Conservation (phyloP, 768 basidiomycete species). For the Macrocybe gigantea region DNA sequence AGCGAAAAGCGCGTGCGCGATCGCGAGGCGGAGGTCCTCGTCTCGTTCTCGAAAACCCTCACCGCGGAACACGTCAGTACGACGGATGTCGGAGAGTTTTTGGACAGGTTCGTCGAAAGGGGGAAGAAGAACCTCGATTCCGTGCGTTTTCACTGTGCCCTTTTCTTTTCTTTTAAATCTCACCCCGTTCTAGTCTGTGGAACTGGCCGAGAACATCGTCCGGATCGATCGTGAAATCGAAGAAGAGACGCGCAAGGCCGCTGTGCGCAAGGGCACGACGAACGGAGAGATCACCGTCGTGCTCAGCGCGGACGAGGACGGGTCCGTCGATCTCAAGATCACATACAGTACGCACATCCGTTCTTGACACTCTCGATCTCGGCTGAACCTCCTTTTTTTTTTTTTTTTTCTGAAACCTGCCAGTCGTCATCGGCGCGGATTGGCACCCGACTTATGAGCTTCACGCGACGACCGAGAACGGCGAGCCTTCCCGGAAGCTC, state of each 20-base stretch:
- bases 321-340: constrained; percentile 36
- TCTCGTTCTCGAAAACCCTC: constrained; percentile 38
- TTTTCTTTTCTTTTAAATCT: neutral
- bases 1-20: constrained; percentile 32
- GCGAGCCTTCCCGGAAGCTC: constrained; percentile 37
- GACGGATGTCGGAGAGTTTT: constrained; percentile 30
- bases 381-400: neutral
- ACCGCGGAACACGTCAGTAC: constrained; percentile 35
- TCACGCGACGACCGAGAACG: constrained; percentile 41
- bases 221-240: constrained; percentile 33
- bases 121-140: constrained; percentile 27
- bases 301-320: constrained; percentile 31
- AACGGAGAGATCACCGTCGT: constrained; percentile 35
- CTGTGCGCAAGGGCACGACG: constrained; percentile 27
- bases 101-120: constrained; percentile 34
- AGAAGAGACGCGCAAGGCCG: constrained; percentile 22
- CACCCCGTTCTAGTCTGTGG: constrained; percentile 17
- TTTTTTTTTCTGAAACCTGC: neutral
- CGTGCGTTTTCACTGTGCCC: constrained; percentile 11
- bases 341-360: constrained; percentile 39
- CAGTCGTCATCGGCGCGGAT: constrained; percentile 45
- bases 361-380: neutral
- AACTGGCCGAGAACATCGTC: constrained; percentile 35
- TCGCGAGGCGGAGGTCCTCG: constrained; percentile 35
- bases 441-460: constrained; percentile 59